Conservation (phyloP, 1,284 basidiomycete species). For the Moniliophthora roreri region DNA sequence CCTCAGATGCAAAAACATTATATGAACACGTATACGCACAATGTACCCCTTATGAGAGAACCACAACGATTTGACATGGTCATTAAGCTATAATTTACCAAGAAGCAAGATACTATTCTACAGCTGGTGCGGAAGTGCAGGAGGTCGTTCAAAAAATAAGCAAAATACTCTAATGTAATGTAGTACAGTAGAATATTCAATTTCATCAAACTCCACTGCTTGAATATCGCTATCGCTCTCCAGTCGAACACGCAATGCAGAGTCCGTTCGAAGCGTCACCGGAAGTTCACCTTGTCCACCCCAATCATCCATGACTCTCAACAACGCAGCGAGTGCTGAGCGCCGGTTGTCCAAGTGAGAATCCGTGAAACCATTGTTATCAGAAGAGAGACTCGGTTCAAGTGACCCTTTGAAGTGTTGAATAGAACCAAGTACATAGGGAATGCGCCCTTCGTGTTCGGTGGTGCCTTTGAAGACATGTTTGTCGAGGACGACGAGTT, state of each 20-base stretch:
- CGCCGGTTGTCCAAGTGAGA: background rate
- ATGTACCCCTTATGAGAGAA: too few species aligned
- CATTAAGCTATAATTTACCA: too few species aligned
- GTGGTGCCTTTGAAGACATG: background rate
- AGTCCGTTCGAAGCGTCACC: background rate
- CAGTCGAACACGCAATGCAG: background rate
- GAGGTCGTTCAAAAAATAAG: background rate
- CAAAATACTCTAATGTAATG: background rate
- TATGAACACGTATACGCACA: too few species aligned
- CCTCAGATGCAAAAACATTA: too few species aligned
- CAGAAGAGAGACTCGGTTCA: background rate
- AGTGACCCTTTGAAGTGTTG: background rate
- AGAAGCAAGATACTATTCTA: too few species aligned
- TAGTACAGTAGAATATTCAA: background rate
- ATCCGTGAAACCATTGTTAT: background rate
- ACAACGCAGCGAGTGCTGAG: background rate
- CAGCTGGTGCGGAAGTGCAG: background rate
- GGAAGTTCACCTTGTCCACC: background rate
- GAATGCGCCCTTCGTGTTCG: background rate
- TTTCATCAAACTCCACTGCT: background rate
- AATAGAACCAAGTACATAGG: background rate
- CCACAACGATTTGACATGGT: too few species aligned
- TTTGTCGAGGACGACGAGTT: background rate
- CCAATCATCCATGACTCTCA: background rate
- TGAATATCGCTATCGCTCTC: background rate